phyloP scores from a whole-genome alignment of 208 protist genomes.

The Trypanosoma avium region DNA sequence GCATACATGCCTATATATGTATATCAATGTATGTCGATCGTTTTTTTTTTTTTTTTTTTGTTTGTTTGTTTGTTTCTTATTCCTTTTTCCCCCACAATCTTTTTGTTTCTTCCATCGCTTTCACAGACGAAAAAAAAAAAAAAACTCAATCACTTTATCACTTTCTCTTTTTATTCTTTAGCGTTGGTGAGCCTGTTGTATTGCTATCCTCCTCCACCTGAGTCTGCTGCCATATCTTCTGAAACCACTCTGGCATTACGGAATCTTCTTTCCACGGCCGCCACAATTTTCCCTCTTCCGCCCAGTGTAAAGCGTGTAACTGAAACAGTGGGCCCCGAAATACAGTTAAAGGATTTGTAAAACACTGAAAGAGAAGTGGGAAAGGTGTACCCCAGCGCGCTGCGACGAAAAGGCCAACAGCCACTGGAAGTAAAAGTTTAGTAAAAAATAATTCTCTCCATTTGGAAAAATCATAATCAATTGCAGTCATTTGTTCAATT shows the following conservation, averaged over 20 bases:
- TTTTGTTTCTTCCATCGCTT: too few relatives aligned
- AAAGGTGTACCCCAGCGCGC: conserved; percentile 55
- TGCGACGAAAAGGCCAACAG: conserved; percentile 51
- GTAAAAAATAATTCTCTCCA: conserved; percentile 68
- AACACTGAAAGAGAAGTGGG: conserved; percentile 82
- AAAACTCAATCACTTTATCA: not conserved
- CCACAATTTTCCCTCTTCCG: conserved; percentile 49
- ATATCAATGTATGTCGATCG: not conserved
- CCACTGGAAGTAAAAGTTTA: conserved; percentile 54
- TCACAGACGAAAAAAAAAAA: not conserved
- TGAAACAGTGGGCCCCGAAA: conserved; percentile 68
- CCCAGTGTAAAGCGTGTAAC: conserved; percentile 51
- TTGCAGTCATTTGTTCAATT: conserved; percentile 38
- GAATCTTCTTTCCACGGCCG: conserved; percentile 72
- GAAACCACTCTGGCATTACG: conserved; percentile 59
- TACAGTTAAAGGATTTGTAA: conserved; percentile 71
- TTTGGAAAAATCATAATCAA: conserved; percentile 73
- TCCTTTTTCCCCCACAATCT: too few relatives aligned
- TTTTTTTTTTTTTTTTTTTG: conserved; percentile 1
- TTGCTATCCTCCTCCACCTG: conserved; percentile 34
- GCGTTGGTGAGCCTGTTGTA: not conserved
- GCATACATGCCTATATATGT: too few relatives aligned
- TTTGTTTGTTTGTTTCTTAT: not conserved
- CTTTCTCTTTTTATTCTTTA: conserved; percentile 14
- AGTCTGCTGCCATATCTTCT: conserved; percentile 44